These are phyloP conservation scores for Trichopus zeylanicus DNA, from an alignment of 116 monocot species.

Conservation along the genomic window DNA sequence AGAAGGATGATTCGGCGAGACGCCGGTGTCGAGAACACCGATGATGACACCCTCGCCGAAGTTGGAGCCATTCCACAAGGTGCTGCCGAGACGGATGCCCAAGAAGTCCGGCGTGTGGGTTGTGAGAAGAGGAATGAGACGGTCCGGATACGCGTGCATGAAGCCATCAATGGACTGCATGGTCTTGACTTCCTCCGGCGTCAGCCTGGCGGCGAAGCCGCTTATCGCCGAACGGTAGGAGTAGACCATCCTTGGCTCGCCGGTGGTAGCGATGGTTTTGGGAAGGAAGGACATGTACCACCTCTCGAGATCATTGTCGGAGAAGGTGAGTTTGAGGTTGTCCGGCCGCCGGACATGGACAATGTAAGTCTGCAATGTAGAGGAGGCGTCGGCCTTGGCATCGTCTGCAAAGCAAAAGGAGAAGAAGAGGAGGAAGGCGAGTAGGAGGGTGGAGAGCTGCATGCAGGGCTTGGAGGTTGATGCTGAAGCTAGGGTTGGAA, in stretches of 20 bases:
- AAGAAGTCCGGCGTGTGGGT: slow-evolving; percentile 19
- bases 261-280: neutral
- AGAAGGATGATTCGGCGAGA: slow-evolving; percentile 26
- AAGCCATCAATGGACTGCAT: slow-evolving; percentile 14
- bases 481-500: too few species aligned
- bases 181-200: neutral
- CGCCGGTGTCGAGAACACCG: slow-evolving; percentile 35
- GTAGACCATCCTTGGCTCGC: neutral
- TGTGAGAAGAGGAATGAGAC: neutral
- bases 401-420: too few species aligned
- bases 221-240: slow-evolving; percentile 3
- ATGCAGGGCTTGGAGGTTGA: too few species aligned
- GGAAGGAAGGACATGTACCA: slow-evolving; percentile 18
- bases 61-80: slow-evolving; percentile 1
- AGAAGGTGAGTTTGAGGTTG: neutral
- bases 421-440: too few species aligned
- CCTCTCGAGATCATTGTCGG: neutral
- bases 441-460: too few species aligned
- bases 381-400: too few species aligned
- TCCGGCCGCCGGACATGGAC: slow-evolving; percentile 3
- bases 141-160: slow-evolving; percentile 2
- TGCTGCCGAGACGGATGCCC: neutral
- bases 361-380: slow-evolving; percentile 23
- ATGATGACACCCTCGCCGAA: slow-evolving; percentile 33
- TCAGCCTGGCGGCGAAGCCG: slow-evolving; percentile 20